Evolutionary conservation across 345 rosid genomes (phyloP), one percentile per base, ranked within the genome.

Genomic region (Citrus inodora): DNA sequence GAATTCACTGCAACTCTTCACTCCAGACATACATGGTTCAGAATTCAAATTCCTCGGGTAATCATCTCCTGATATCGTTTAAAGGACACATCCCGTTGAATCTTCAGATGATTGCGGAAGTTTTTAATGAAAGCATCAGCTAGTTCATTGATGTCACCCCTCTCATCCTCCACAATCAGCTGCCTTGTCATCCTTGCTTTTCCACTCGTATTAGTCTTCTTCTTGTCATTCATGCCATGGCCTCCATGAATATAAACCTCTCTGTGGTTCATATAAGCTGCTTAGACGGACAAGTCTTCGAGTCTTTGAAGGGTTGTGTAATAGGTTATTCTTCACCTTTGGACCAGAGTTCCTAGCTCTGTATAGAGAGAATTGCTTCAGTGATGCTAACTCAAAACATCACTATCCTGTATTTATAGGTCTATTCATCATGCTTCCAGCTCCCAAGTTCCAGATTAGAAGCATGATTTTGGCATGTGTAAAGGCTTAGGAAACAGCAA

Each of bases 91-190:
- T 55, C 35, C 0, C 16, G 37, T 37, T 79, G 83, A 74, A 64
- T 27, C 38, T 30, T 46, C 22, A 63, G 76, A 27, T 62, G 77
- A 9, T 33, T 77, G 42, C 25, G 68, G 73, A 79, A 85, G 46
- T 79, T 82, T 40, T 28, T 74, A 66, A 79, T 76, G 83, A 82
- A 85, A 74, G 68, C 71, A 46, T 82, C 78, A 7, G 87, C 85
- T n/a, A 21, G 73, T 61, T 71, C 40, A 68, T 85, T 71, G 65
- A 85, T 71, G 65, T 80, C 83, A 25, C 56, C n/a, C 21, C 35
- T 37, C n/a, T 56, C 32, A 4, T 19, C 71, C 28, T 73, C 79
- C 28, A 38, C 67, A 8, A 13, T 30, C 53, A 19, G 4, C 53
- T 9, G 6, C 32, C 35, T 76, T 62, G 19, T 46, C 51, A 3